Conservation (phyloP, 345 rosid genomes). For the Firmiana major region DNA sequence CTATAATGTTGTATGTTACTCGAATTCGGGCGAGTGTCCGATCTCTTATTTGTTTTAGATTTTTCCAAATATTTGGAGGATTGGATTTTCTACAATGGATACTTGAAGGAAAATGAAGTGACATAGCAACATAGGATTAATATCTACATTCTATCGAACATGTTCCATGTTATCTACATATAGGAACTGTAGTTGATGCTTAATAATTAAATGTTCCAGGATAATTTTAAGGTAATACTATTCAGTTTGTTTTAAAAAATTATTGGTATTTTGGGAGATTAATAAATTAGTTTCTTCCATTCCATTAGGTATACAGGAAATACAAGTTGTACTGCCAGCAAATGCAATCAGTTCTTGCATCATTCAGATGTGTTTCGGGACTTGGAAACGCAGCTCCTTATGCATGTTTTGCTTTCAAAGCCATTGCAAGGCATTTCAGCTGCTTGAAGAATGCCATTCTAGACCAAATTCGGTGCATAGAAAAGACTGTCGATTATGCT, state of each 20-base stretch:
- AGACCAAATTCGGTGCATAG: constrained; percentile 29
- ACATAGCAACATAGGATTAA: too few species aligned
- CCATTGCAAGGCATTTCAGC: constrained; percentile 31
- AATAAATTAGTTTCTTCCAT: not conserved
- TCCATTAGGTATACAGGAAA: constrained; percentile 30
- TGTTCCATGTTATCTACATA: too few species aligned
- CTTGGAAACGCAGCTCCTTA: constrained; percentile 42
- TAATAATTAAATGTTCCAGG: too few species aligned
- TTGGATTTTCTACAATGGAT: too few species aligned
- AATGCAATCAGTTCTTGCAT: constrained; percentile 36
- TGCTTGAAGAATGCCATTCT: constrained; percentile 35
- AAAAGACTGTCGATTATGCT: constrained; percentile 20
- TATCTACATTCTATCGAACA: too few species aligned
- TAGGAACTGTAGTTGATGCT: too few species aligned
- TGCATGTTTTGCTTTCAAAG: constrained; percentile 27
- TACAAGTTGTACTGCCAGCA: constrained; percentile 38
- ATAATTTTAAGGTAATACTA: too few species aligned
- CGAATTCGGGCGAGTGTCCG: too few species aligned
- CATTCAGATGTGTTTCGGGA: constrained; percentile 35
- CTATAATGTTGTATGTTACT: too few species aligned
- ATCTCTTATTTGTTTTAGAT: too few species aligned
- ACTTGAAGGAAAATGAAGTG: too few species aligned
- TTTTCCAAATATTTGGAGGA: too few species aligned
- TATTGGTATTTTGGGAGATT: not conserved
- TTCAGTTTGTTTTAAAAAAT: not conserved